Evolutionary conservation across 2,329 filamentous ascomycete genomes (phyloP), one percentile per base, ranked within the genome.

Genomic region (Fusarium torreyae): DNA sequence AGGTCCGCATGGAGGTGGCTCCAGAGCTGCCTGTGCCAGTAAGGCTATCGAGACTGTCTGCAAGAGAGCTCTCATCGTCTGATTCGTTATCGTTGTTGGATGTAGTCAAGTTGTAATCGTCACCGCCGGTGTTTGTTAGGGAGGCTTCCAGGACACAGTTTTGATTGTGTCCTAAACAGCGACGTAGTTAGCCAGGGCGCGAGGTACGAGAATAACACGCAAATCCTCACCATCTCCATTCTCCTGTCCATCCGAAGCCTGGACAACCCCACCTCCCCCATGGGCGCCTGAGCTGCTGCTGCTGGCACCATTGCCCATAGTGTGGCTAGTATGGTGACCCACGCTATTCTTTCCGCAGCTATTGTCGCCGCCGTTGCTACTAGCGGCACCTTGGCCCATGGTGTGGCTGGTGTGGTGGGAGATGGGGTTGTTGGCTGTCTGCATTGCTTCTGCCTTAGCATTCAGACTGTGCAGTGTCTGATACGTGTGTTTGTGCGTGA

Each of bases 351-450:
- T 34, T 59, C 69, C 70, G 51, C 57, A 48, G 67, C 67, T 45
- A 66, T 69, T 61, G 53, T 59, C 54, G 64, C 71, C 71, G 54
- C 57, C 33, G 71, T 68, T 70, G 71, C 69, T 72, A 71, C 71
- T 74, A 63, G 59, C 64, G 43, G 71, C 71, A 56, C 71, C 71
- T 51, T 73, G 55, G 54, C 71, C 71, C 71, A 74, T 74, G 61
- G 71, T 74, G 65, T 74, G 71, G 71, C 71, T 74, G 58, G 71
- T 74, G 60, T 74, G 71, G 62, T 74, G 71, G 31, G 69, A 64
- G 64, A 74, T 72, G 44, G 71, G 71, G 65, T 72, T 72, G 63
- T 68, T 68, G 59, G 70, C 61, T 24, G 70, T 54, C 51, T 56
- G 60, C 70, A 73, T 73, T 49, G 58, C 71, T 38, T 58, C 57